These are phyloP conservation scores for Lotmaria passim DNA, from an alignment of 208 protist species.

Conservation along the genomic window DNA sequence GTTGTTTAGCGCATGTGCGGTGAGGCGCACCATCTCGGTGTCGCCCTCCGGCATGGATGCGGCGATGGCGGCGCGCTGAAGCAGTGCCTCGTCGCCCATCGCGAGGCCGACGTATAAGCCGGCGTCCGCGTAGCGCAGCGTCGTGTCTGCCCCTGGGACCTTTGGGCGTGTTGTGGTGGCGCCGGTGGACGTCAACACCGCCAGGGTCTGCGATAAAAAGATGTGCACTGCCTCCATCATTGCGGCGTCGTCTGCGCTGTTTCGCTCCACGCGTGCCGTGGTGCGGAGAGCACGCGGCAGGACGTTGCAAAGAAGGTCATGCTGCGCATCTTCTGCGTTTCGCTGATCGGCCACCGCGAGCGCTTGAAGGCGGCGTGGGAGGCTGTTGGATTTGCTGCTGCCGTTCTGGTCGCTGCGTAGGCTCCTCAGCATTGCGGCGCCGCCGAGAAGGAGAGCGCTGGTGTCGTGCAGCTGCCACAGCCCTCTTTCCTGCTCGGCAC, in stretches of 20 bases:
- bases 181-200: neutral
- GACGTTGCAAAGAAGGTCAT: neutral
- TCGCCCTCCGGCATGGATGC: conserved; percentile 8
- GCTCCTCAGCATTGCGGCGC: conserved; percentile 2
- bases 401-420: too few relatives aligned
- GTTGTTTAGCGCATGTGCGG: neutral
- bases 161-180: neutral
- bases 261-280: neutral
- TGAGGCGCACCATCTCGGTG: neutral
- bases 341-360: neutral
- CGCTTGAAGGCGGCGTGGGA: conserved; percentile 4
- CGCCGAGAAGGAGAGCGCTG: conserved; percentile 11
- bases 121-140: conserved; percentile 23
- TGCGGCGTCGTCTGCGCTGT: neutral
- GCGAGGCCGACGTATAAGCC: conserved; percentile 25
- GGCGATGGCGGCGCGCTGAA: conserved; percentile 5
- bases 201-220: neutral
- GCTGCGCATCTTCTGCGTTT: neutral
- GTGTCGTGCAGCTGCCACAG: conserved; percentile 38
- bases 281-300: conserved; percentile 3
- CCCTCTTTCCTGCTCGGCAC: conserved; percentile 23
- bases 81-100: conserved; percentile 19
- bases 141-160: neutral
- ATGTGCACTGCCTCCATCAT: conserved; percentile 3
- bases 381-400: neutral